A percentile compares a stretch with the other conserved stretches of the same genome.
These are phyloP conservation scores for Gremmenia infestans DNA, from an alignment of 2,329 filamentous ascomycete species.

Conservation along the genomic window DNA sequence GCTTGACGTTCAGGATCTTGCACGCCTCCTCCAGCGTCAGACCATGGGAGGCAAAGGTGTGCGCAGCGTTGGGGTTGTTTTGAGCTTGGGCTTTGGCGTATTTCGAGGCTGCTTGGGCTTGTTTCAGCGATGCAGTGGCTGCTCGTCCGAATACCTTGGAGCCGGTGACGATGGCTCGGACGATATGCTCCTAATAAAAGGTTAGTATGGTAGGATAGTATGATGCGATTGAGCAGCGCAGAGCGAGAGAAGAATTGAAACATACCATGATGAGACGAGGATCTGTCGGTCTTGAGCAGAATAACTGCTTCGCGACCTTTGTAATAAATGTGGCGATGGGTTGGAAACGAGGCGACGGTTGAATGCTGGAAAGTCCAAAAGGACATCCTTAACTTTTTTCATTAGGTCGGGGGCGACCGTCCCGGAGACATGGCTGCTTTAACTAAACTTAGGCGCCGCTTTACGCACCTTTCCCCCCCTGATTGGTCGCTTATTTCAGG, in stretches of 20 bases:
- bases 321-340: not conserved
- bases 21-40: slow-evolving; percentile 95
- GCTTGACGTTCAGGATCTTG: slow-evolving; percentile 93
- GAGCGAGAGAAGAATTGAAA: not conserved
- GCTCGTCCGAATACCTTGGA: slow-evolving; percentile 88
- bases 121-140: slow-evolving; percentile 90
- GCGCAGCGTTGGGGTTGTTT: slow-evolving; percentile 40
- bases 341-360: not conserved
- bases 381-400: not conserved
- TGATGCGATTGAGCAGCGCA: not conserved
- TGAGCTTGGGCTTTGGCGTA: slow-evolving; percentile 72
- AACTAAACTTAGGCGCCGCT: not conserved
- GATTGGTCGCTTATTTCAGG: too few species aligned
- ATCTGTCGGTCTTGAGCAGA: not conserved
- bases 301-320: not conserved
- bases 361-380: not conserved
- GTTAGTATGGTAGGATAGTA: not conserved
- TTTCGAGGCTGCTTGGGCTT: slow-evolving; percentile 81
- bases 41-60: slow-evolving; percentile 55
- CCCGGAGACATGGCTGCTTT: not conserved
- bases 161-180: slow-evolving; percentile 89
- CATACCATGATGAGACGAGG: slow-evolving; percentile 18
- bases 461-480: not conserved
- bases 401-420: not conserved
- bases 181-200: slow-evolving; percentile 75